Base-by-base conservation (phyloP, 1,284 basidiomycete species). In the Mycena sp. region DNA sequence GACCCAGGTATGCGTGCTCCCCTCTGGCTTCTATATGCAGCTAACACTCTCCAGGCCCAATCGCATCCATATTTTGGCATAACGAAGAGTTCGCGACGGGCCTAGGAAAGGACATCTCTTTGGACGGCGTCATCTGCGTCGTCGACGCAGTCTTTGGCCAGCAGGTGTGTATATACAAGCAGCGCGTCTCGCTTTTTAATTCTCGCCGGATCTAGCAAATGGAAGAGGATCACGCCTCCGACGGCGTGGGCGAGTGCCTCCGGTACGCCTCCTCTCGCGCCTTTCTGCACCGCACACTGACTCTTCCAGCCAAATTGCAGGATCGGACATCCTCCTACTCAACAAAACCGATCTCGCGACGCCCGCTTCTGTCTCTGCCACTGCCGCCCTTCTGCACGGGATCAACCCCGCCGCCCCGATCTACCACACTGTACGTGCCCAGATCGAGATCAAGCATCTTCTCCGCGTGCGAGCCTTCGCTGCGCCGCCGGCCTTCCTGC, bases 71-170 rank as follows among this genome's bases (percentile, higher is more conserved):
- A 77, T 96, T 98, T 74, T 98, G 95, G 95, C 87, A 89, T 28
- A 97, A 97, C 71, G 95, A 97, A 74, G 94, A 96, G 71, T 94
- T 88, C 75, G 87, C 91, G 0, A 83, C 74, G 19, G 88, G 90
- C 1, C 79, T 93, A 0, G 85, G 90, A 3, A 83, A 79, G 64
- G 89, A 93, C 64, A 93, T 95, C 58, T 79, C 84, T 12, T 82
- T 98, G 0, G 96, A 98, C 73, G 93, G 94, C 12, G 93, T 98
- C 0, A 87, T 98, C 14, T 95, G 93, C 66, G 92, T 98, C 7
- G 93, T 97, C 0, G 95, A 98, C 73, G 93, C 92, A 10, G 84
- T 92, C 6, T 96, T 95, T 76, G 93, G 93, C 0, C 80, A 87
- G 66, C 84, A 91, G 82, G 94, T n/a, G n/a, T n/a, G n/a, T n/a